A percentile compares a stretch with the other conserved stretches of the same genome.
Evolutionary conservation across 768 basidiomycete genomes (phyloP).

Genomic region (Trametes cubensis): DNA sequence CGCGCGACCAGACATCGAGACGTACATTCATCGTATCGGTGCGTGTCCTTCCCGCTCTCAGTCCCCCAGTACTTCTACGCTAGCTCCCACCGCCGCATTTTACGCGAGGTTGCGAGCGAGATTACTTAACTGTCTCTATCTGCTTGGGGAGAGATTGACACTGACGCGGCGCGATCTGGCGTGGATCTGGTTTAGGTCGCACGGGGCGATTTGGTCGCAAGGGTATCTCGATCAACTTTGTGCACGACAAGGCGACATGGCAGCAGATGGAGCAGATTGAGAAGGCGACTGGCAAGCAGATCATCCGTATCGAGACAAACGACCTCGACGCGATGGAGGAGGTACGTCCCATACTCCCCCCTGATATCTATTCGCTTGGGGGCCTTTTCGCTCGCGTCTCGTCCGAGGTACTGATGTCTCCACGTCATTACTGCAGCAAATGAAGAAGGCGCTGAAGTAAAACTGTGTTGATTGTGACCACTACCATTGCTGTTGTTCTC

Average conservation of each 20-base stretch:
- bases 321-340: slow-evolving; percentile 95
- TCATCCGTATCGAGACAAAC: slow-evolving; percentile 83
- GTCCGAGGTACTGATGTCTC: slow-evolving; percentile 3
- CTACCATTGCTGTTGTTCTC: background rate
- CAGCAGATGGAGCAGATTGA: slow-evolving; percentile 90
- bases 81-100: too few relatives aligned
- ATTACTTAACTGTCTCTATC: background rate
- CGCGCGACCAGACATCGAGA: slow-evolving; percentile 85
- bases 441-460: slow-evolving; percentile 80
- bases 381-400: background rate
- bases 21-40: slow-evolving; percentile 98
- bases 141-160: background rate
- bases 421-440: slow-evolving; percentile 51
- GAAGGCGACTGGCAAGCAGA: slow-evolving; percentile 72
- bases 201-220: slow-evolving; percentile 98
- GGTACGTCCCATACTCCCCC: slow-evolving; percentile 45
- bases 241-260: slow-evolving; percentile 88
- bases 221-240: slow-evolving; percentile 97
- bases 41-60: slow-evolving; percentile 31
- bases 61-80: background rate
- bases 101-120: too few relatives aligned
- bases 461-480: background rate
- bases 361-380: background rate
- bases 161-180: background rate
- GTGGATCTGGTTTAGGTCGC: slow-evolving; percentile 62